Evolutionary conservation across 768 basidiomycete species (phyloP).

Genomic region (Termitomyces sp.): DNA sequence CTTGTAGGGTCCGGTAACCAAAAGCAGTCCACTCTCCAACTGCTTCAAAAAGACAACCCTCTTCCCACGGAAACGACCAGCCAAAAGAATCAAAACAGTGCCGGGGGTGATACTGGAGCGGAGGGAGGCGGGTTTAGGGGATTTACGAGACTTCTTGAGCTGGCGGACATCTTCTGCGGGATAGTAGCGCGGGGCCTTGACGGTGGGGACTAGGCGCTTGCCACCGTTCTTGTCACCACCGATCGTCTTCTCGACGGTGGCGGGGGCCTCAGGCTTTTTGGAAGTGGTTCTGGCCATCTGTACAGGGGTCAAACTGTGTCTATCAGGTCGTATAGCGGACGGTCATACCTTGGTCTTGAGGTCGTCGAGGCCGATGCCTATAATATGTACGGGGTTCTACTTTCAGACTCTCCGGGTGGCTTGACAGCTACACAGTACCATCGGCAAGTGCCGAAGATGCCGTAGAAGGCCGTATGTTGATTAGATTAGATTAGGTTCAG

Average conservation of each 20-base stretch:
- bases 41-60: constrained; percentile 98
- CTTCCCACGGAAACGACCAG: constrained; percentile 97
- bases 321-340: constrained; percentile 10
- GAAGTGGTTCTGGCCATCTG: constrained; percentile 81
- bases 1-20: constrained; percentile 98
- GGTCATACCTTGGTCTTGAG: constrained; percentile 49
- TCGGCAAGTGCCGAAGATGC: constrained; percentile 33
- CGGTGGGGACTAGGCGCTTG: constrained; percentile 82
- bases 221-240: constrained; percentile 90
- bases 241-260: constrained; percentile 75
- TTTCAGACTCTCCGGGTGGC: constrained; percentile 34
- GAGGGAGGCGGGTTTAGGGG: constrained; percentile 72
- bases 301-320: constrained; percentile 13
- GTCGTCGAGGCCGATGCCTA: constrained; percentile 51
- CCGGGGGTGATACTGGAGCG: constrained; percentile 91
- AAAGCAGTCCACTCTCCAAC: constrained; percentile 84
- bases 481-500: constrained; percentile 27
- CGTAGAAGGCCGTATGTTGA: not conserved
- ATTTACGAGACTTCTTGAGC: constrained; percentile 92
- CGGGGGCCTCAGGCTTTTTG: constrained; percentile 74
- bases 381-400: constrained; percentile 33
- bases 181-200: constrained; percentile 89
- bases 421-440: constrained; percentile 46
- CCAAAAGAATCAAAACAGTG: constrained; percentile 92
- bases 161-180: constrained; percentile 91